A percentile compares a stretch with the other conserved stretches of the same genome.
These are phyloP conservation scores for Aspergillus intermedius DNA, from an alignment of 2,329 filamentous ascomycete species.

Conservation along the genomic window DNA sequence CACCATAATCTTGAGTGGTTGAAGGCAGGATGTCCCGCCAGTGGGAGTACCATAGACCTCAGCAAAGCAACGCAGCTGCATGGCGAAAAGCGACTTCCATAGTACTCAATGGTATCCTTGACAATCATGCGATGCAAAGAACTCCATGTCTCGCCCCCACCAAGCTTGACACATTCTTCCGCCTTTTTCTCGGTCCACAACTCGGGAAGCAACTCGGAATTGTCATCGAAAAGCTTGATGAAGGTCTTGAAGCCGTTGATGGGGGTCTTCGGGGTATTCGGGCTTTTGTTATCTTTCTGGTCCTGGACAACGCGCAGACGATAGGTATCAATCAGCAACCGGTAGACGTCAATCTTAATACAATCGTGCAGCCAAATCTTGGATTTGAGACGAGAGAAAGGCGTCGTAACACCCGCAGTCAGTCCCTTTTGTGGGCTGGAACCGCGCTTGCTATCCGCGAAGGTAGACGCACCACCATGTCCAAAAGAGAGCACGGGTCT, in stretches of 20 bases:
- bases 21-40: not conserved
- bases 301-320: not conserved
- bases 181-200: conserved; percentile 4
- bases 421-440: not conserved
- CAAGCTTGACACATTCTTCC: not conserved
- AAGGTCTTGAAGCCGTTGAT: not conserved
- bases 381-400: not conserved
- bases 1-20: not conserved
- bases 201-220: not conserved
- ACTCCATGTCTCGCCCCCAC: not conserved
- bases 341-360: not conserved
- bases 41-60: conserved; percentile 5
- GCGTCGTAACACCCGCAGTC: not conserved
- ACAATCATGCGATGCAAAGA: not conserved
- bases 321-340: not conserved
- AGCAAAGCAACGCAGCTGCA: conserved; percentile 6
- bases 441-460: not conserved
- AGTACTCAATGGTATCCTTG: conserved; percentile 1
- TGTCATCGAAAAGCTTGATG: not conserved
- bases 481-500: too few species aligned
- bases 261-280: not conserved
- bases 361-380: not conserved
- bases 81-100: not conserved
- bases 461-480: not conserved
- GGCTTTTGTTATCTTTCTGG: not conserved